These are phyloP conservation scores for Pichia cactophila DNA, from an alignment of 1,139 yeast genomes.

Conservation along the genomic window DNA sequence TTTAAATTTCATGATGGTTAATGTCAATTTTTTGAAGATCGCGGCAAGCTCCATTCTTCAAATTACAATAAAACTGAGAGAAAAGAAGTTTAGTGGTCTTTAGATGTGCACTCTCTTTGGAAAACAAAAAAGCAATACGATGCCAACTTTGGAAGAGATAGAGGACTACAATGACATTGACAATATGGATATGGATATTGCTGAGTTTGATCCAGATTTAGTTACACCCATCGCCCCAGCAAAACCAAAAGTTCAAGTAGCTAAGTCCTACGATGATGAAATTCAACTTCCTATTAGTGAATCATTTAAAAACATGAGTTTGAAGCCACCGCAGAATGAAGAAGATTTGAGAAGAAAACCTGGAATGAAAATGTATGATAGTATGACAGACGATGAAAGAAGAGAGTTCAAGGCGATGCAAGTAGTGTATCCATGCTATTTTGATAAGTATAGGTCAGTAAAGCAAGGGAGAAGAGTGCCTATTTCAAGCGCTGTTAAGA, in stretches of 20 bases:
- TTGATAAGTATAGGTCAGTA: slow-evolving; percentile 70
- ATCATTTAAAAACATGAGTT: slow-evolving; percentile 19
- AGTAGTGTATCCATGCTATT: slow-evolving; percentile 83
- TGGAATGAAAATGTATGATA: slow-evolving; percentile 10
- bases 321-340: neutral
- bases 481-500: slow-evolving; percentile 57
- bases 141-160: slow-evolving; percentile 79
- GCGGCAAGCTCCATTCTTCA: too few relatives aligned
- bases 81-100: too few relatives aligned
- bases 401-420: slow-evolving; percentile 63
- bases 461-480: slow-evolving; percentile 80
- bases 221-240: slow-evolving; percentile 65
- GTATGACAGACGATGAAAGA: slow-evolving; percentile 36
- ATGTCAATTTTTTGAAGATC: too few relatives aligned
- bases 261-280: slow-evolving; percentile 55
- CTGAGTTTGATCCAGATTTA: slow-evolving; percentile 75
- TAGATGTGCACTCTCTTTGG: neutral
- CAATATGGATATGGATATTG: slow-evolving; percentile 85
- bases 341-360: neutral
- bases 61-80: too few relatives aligned
- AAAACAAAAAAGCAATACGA: slow-evolving; percentile 21
- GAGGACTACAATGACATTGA: slow-evolving; percentile 80
- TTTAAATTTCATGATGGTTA: too few relatives aligned
- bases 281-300: slow-evolving; percentile 19
- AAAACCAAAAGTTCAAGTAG: slow-evolving; percentile 49